These are phyloP conservation scores for Rhizopogon rudus DNA, from an alignment of 768 basidiomycete genomes.

Conservation along the genomic window DNA sequence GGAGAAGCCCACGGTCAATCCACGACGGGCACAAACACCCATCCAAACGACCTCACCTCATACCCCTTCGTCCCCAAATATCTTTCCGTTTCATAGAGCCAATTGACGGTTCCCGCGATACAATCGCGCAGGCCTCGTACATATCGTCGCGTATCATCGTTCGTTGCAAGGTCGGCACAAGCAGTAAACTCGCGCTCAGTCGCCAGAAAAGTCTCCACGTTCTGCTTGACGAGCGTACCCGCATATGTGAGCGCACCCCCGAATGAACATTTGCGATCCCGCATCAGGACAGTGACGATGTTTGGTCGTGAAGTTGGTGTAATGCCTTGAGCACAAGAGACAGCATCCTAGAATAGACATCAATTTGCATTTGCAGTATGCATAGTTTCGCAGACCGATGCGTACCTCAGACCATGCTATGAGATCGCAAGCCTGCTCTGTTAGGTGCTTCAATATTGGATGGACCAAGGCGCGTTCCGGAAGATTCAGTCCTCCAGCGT, in stretches of 20 bases:
- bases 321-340: slow-evolving; percentile 44
- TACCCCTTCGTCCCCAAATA: slow-evolving; percentile 55
- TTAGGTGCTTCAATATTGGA: slow-evolving; percentile 28
- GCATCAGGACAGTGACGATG: slow-evolving; percentile 46
- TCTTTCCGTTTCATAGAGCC: slow-evolving; percentile 59
- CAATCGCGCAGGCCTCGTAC: slow-evolving; percentile 50
- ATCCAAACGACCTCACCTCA: slow-evolving; percentile 56
- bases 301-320: slow-evolving; percentile 37
- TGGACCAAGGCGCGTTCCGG: slow-evolving; percentile 25
- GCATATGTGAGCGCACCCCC: slow-evolving; percentile 37
- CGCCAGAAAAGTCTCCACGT: slow-evolving; percentile 22
- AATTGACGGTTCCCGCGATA: slow-evolving; percentile 55
- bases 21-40: slow-evolving; percentile 45
- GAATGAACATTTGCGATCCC: slow-evolving; percentile 36
- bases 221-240: slow-evolving; percentile 22
- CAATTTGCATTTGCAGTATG: background rate
- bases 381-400: background rate
- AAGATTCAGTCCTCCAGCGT: slow-evolving; percentile 41
- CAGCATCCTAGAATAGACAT: slow-evolving; percentile 43
- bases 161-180: slow-evolving; percentile 7
- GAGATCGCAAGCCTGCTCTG: slow-evolving; percentile 41
- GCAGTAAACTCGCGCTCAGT: slow-evolving; percentile 17
- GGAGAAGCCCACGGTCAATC: background rate
- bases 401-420: slow-evolving; percentile 51
- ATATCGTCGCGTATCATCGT: slow-evolving; percentile 31